Evolutionary conservation across 2,329 filamentous ascomycete species (phyloP).

Genomic region (Apiospora malaysiana): DNA sequence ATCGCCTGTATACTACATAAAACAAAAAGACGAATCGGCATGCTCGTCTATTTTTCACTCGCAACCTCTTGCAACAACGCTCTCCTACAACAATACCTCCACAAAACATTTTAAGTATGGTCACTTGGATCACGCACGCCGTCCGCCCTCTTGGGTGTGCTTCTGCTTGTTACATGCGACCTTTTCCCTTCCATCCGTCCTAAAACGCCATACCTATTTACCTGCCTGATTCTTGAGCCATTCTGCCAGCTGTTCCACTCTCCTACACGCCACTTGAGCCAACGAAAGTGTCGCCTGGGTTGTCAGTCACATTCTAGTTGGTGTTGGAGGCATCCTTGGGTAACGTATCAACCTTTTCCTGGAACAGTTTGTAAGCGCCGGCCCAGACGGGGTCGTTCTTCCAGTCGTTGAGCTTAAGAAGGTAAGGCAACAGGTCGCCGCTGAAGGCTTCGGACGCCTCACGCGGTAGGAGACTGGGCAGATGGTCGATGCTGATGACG

Average conservation of each 20-base stretch:
- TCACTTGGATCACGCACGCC: background rate
- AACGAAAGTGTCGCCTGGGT: slow-evolving; percentile 6
- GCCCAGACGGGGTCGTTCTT: slow-evolving; percentile 79
- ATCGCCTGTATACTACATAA: background rate
- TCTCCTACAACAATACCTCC: slow-evolving; percentile 29
- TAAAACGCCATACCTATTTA: slow-evolving; percentile 3
- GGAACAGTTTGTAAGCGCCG: slow-evolving; percentile 82
- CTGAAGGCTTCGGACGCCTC: slow-evolving; percentile 90
- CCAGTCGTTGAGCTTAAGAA: slow-evolving; percentile 80
- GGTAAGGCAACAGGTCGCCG: slow-evolving; percentile 75
- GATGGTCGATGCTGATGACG: slow-evolving; percentile 88
- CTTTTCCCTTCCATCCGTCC: background rate
- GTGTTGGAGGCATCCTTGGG: slow-evolving; percentile 49
- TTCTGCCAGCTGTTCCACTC: background rate
- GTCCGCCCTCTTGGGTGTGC: background rate
- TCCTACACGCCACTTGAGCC: background rate
- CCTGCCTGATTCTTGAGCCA: slow-evolving; percentile 9
- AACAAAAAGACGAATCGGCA: background rate
- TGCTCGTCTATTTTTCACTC: background rate
- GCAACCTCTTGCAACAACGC: slow-evolving; percentile 32
- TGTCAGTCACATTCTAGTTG: slow-evolving; percentile 10
- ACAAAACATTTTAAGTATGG: background rate
- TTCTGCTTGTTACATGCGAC: background rate
- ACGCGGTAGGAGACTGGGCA: slow-evolving; percentile 81
- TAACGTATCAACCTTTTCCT: slow-evolving; percentile 77